These are phyloP conservation scores for Serendipita indica DNA, from an alignment of 768 basidiomycete genomes.

Conservation along the genomic window DNA sequence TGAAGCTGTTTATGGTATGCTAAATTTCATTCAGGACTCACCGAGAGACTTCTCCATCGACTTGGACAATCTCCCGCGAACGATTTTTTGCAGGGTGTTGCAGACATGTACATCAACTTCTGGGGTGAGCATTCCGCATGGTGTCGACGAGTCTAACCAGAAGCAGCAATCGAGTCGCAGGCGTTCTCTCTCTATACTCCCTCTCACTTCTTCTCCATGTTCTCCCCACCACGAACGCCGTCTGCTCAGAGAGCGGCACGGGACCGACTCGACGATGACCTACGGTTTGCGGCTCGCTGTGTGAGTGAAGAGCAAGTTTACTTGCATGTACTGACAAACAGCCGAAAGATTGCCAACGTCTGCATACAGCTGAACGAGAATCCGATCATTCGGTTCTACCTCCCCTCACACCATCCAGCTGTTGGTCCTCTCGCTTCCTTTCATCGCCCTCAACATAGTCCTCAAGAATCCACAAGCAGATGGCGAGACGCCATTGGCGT, in stretches of 20 bases:
- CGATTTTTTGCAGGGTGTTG: constrained; percentile 56
- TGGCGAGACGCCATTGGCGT: constrained; percentile 74
- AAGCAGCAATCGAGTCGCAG: constrained; percentile 68
- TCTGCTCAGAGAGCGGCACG: constrained; percentile 53
- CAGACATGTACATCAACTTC: constrained; percentile 86
- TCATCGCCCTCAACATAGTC: constrained; percentile 46
- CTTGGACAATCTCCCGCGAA: constrained; percentile 64
- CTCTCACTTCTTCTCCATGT: constrained; percentile 73
- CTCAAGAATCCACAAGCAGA: constrained; percentile 45
- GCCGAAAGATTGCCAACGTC: constrained; percentile 57
- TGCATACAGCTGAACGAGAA: constrained; percentile 85
- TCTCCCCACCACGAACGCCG: constrained; percentile 53
- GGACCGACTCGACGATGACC: constrained; percentile 72
- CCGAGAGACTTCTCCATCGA: constrained; percentile 61
- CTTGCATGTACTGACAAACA: not conserved
- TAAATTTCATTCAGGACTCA: constrained; percentile 37
- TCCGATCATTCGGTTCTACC: constrained; percentile 85
- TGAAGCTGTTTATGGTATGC: not conserved
- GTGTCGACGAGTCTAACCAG: constrained; percentile 13
- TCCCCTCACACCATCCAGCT: constrained; percentile 67
- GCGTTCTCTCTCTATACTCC: constrained; percentile 70
- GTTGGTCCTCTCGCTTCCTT: constrained; percentile 69
- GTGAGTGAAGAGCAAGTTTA: constrained; percentile 17
- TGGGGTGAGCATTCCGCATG: constrained; percentile 45
- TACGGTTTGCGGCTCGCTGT: constrained; percentile 39